A percentile compares a stretch with the other conserved stretches of the same genome.
Conservation (phyloP, 352 stramenopile genomes). For the Globisporangium cylindrosporum region DNA sequence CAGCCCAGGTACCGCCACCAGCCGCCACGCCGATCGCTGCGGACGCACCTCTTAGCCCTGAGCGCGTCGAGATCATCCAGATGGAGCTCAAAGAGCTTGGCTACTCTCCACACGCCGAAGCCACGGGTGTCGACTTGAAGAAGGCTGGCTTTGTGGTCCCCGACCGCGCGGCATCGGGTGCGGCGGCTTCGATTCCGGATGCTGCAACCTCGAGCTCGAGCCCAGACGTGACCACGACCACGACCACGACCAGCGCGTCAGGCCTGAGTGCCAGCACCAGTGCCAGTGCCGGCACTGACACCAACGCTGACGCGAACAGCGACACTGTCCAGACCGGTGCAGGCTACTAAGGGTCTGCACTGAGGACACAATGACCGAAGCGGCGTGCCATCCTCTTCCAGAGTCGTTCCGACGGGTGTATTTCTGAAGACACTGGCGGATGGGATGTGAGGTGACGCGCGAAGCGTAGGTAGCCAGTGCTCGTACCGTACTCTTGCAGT, state of each 20-base stretch:
- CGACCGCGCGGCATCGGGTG: background rate
- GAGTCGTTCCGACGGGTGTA: too few species aligned
- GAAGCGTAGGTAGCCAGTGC: too few species aligned
- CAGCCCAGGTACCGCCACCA: background rate
- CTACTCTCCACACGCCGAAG: conserved; percentile 6
- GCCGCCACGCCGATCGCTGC: background rate
- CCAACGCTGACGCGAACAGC: background rate
- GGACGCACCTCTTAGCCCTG: background rate
- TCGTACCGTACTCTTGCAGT: background rate
- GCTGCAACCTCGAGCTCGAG: background rate
- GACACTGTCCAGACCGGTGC: background rate
- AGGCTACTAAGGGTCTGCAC: background rate
- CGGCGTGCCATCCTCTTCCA: too few species aligned
- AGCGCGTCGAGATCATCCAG: conserved; percentile 13
- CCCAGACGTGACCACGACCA: background rate
- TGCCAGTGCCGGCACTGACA: background rate
- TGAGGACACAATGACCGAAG: background rate
- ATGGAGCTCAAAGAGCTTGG: conserved; percentile 9
- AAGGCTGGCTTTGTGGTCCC: conserved; percentile 5
- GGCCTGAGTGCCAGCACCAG: background rate
- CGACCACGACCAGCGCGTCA: background rate
- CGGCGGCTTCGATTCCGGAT: background rate
- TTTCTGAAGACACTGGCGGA: too few species aligned
- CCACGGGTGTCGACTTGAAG: conserved; percentile 6
- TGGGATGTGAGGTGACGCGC: too few species aligned